Evolutionary conservation across 805 yeast genomes (phyloP).

Genomic region (Candida fluviatilis): DNA sequence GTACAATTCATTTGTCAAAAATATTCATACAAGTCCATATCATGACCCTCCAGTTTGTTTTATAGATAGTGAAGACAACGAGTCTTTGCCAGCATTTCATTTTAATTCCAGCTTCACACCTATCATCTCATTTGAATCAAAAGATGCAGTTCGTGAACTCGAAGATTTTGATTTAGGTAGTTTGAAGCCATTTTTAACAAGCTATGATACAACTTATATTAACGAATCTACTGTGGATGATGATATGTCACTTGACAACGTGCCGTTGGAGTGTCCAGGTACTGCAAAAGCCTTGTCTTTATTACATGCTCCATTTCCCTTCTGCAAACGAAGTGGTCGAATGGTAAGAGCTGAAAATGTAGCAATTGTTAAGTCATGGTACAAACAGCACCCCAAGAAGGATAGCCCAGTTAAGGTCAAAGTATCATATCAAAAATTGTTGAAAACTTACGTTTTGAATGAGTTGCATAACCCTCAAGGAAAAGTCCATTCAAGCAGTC

Average conservation of each 20-base stretch:
- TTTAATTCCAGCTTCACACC: slow-evolving; percentile 57
- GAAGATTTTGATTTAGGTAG: slow-evolving; percentile 36
- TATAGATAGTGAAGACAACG: slow-evolving; percentile 36
- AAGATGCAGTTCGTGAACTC: slow-evolving; percentile 4
- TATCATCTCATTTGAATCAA: slow-evolving; percentile 27
- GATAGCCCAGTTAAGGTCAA: slow-evolving; percentile 71
- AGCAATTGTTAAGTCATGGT: slow-evolving; percentile 79
- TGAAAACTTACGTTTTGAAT: slow-evolving; percentile 71
- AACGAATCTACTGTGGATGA: slow-evolving; percentile 7
- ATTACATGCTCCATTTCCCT: slow-evolving; percentile 85
- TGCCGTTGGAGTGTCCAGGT: slow-evolving; percentile 37
- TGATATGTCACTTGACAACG: slow-evolving; percentile 34
- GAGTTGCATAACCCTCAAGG: slow-evolving; percentile 51
- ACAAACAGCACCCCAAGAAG: slow-evolving; percentile 60
- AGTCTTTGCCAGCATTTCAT: slow-evolving; percentile 44
- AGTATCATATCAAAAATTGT: slow-evolving; percentile 83
- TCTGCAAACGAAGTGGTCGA: slow-evolving; percentile 66
- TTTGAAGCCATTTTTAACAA: slow-evolving; percentile 43
- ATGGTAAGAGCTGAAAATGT: slow-evolving; percentile 88
- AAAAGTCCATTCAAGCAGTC: slow-evolving; percentile 25
- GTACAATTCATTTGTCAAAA: slow-evolving; percentile 72
- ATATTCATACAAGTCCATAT: slow-evolving; percentile 60
- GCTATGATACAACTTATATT: slow-evolving; percentile 5
- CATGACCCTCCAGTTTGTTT: slow-evolving; percentile 57
- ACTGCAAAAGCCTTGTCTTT: slow-evolving; percentile 54